Percentiles rank a stretch among this genome's conserved stretches.
Conservation (phyloP, 2,329 filamentous ascomycete genomes). For the Aspergillus nomiae region DNA sequence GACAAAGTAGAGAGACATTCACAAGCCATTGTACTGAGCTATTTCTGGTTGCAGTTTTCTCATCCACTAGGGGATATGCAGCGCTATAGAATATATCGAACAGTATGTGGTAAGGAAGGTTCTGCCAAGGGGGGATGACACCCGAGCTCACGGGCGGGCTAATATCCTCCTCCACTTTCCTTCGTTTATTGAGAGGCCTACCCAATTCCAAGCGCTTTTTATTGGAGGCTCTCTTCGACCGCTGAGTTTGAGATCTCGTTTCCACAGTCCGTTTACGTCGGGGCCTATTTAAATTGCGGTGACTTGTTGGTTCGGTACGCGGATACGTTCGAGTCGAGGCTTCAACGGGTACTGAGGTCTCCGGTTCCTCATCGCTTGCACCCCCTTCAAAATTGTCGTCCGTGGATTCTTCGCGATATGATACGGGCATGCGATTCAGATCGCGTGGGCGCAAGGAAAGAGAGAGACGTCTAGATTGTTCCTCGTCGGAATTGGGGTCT, state of each 20-base stretch:
- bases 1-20: constrained; percentile 63
- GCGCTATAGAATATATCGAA: constrained; percentile 70
- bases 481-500: constrained; percentile 15
- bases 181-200: constrained; percentile 28
- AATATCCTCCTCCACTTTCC: constrained; percentile 23
- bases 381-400: constrained; percentile 28
- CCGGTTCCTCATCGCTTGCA: constrained; percentile 14
- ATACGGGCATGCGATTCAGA: constrained; percentile 26
- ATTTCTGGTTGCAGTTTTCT: constrained; percentile 24
- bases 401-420: constrained; percentile 40
- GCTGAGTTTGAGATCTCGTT: constrained; percentile 23
- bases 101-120: constrained; percentile 69
- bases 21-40: constrained; percentile 60
- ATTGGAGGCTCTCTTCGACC: constrained; percentile 18
- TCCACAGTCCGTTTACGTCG: constrained; percentile 22
- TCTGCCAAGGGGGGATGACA: constrained; percentile 59
- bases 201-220: constrained; percentile 23
- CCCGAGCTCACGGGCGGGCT: constrained; percentile 26
- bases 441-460: constrained; percentile 35
- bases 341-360: constrained; percentile 15
- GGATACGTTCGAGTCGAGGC: constrained; percentile 10
- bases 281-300: constrained; percentile 11
- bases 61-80: constrained; percentile 57
- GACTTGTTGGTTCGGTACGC: constrained; percentile 11
- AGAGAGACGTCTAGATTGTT: constrained; percentile 20